phyloP scores from a whole-genome alignment of 306 rosid species.

The Macrotyloma uniflorum region DNA sequence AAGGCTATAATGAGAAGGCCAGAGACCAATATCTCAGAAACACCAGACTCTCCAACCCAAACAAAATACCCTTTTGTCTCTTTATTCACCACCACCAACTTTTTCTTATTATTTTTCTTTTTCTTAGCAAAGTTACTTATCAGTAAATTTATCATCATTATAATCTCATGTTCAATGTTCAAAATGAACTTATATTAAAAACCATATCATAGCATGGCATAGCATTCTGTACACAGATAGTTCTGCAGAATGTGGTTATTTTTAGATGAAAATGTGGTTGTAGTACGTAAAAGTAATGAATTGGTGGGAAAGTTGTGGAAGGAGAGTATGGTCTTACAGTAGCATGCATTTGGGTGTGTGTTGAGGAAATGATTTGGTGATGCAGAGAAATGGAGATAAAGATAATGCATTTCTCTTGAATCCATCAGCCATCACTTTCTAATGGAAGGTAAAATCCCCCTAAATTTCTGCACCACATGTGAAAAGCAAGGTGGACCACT shows the following conservation, averaged over 20 bases:
- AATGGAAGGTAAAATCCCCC: not conserved
- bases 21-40: conserved; percentile 23
- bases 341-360: not conserved
- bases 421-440: not conserved
- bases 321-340: not conserved
- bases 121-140: too few relatives aligned
- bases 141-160: too few relatives aligned
- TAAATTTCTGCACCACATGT: conserved; percentile 25
- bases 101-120: too few relatives aligned
- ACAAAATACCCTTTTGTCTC: conserved; percentile 27
- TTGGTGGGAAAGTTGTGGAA: too few relatives aligned
- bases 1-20: conserved; percentile 22
- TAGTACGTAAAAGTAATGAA: too few relatives aligned
- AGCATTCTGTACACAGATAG: too few relatives aligned
- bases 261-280: too few relatives aligned
- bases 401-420: not conserved
- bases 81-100: not conserved
- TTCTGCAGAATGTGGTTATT: too few relatives aligned
- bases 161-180: too few relatives aligned
- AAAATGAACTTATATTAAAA: too few relatives aligned
- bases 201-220: too few relatives aligned
- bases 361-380: not conserved
- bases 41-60: conserved; percentile 1
- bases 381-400: not conserved
- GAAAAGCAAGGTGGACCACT: conserved; percentile 25